phyloP scores from a whole-genome alignment of 2,329 filamentous ascomycete species.

The Raffaelea albimanens region DNA sequence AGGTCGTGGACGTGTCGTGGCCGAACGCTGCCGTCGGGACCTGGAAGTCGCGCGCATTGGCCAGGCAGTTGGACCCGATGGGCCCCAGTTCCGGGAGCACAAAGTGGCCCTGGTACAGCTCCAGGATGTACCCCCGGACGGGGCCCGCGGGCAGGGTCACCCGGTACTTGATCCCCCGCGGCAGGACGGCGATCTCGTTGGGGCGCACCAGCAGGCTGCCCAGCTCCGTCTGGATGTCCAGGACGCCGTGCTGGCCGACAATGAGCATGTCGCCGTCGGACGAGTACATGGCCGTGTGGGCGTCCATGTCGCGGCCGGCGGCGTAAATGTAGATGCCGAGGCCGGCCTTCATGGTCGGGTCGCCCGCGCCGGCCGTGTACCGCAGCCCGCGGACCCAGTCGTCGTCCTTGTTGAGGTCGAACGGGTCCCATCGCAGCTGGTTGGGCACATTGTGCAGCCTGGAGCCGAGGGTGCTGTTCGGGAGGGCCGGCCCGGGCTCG shows the following conservation, averaged over 20 bases:
- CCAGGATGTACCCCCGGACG: constrained; percentile 62
- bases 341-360: constrained; percentile 68
- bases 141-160: constrained; percentile 50
- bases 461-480: background rate
- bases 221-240: constrained; percentile 71
- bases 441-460: constrained; percentile 68
- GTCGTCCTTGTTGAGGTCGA: constrained; percentile 50
- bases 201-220: constrained; percentile 63
- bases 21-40: constrained; percentile 59
- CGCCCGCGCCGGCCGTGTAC: constrained; percentile 67
- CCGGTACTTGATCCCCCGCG: constrained; percentile 63
- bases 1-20: constrained; percentile 35
- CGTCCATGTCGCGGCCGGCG: constrained; percentile 65
- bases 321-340: constrained; percentile 74
- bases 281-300: constrained; percentile 68
- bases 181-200: constrained; percentile 68
- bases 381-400: constrained; percentile 51
- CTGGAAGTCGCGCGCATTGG: constrained; percentile 67
- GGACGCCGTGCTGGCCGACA: constrained; percentile 61
- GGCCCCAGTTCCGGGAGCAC: constrained; percentile 61
- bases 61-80: constrained; percentile 62
- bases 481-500: background rate
- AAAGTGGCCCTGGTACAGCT: constrained; percentile 64
- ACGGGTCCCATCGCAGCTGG: constrained; percentile 69
- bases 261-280: constrained; percentile 73